Base-by-base conservation (phyloP, 2,329 filamentous ascomycete genomes). In the Trichoderma cornu-damae region DNA sequence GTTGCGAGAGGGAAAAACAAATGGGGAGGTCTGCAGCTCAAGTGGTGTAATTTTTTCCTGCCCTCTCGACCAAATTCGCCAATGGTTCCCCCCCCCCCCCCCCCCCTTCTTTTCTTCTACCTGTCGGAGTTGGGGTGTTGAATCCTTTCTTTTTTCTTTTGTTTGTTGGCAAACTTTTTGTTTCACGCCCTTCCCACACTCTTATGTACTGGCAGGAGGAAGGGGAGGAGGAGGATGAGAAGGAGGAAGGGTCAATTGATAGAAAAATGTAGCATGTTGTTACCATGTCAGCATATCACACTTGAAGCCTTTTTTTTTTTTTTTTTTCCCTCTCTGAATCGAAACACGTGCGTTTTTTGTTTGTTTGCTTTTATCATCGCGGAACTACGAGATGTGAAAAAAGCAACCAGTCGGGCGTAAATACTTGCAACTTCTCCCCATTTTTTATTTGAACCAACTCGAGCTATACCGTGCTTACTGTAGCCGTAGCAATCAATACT, bases 231-330 rank as follows among this genome's bases (percentile, higher is more conserved):
- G n/a, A n/a, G n/a, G n/a, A n/a, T n/a, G n/a, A n/a, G n/a, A n/a
- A n/a, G n/a, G n/a, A n/a, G 24, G 14, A 28, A 40, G 35, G 42
- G 42, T 9, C 52, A 30, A n/a, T 43, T 47, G 52, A 55, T 55
- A 47, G 52, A 55, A 47, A 52, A 47, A 47, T 38, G 32, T 37
- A 55, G 52, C 52, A 54, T 26, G 18, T 44, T 53, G 16, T 54
- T 20, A 38, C 22, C 28, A 46, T 34, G 32, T 30, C 7, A 34
- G 40, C 32, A 20, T 38, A 9, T 30, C 16, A 34, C 22, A 46
- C 12, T 52, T 14, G 12, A 38, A 11, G 14, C 4, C 11, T n/a
- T 34, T n/a, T n/a, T n/a, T n/a, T n/a, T n/a, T n/a, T n/a, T n/a
- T n/a, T n/a, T n/a, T n/a, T n/a, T n/a, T n/a, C n/a, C n/a, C n/a